Evolutionary conservation across 2,329 filamentous ascomycete species (phyloP).

Genomic region (Davidsoniella australis): DNA sequence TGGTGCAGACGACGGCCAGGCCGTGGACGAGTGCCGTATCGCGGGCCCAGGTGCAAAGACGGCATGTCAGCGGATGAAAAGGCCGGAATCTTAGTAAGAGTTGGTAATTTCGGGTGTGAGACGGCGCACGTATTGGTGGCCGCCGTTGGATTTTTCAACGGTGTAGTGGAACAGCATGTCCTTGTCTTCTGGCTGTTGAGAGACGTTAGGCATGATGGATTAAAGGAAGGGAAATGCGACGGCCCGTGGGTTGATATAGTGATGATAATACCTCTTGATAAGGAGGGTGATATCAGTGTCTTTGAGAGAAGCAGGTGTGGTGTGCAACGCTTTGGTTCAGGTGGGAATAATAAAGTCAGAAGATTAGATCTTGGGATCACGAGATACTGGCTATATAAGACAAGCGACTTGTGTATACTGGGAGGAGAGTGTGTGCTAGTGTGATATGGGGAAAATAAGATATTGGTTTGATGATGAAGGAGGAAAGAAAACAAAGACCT

Average conservation of each 20-base stretch:
- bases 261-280: neutral
- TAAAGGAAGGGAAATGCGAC: neutral
- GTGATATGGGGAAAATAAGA: too few relatives aligned
- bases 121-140: slow-evolving; percentile 2
- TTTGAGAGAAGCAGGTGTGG: neutral
- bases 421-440: too few relatives aligned
- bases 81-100: too few relatives aligned
- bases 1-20: neutral
- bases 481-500: too few relatives aligned
- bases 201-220: neutral
- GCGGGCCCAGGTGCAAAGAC: neutral
- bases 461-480: too few relatives aligned
- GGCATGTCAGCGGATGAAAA: neutral
- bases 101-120: neutral
- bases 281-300: neutral
- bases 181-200: too few relatives aligned
- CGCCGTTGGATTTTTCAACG: neutral
- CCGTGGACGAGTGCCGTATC: neutral
- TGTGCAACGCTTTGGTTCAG: neutral
- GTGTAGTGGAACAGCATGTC: slow-evolving; percentile 3
- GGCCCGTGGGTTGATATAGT: neutral
- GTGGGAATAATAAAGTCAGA: neutral
- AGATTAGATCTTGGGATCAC: neutral
- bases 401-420: too few relatives aligned
- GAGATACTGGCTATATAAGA: neutral